These are phyloP conservation scores for Omphalotus guepiniiformis DNA, from an alignment of 768 basidiomycete genomes.

Conservation along the genomic window DNA sequence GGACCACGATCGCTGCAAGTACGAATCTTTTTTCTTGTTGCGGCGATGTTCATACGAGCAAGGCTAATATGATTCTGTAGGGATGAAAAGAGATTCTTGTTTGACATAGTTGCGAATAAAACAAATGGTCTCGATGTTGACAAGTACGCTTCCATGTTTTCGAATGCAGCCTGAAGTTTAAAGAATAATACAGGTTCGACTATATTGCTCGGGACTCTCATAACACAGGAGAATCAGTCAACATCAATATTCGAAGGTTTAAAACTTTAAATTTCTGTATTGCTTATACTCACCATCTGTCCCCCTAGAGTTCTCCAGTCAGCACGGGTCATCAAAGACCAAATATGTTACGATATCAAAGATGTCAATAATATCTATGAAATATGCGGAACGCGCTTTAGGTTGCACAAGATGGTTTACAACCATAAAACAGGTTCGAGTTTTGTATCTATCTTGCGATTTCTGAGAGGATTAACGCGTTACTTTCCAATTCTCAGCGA, in stretches of 20 bases:
- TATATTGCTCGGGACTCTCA: constrained; percentile 75
- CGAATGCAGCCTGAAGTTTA: background rate
- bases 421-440: constrained; percentile 68
- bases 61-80: constrained; percentile 22
- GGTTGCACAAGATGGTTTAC: constrained; percentile 74
- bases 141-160: constrained; percentile 43
- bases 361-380: constrained; percentile 74
- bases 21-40: constrained; percentile 36
- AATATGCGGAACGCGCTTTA: constrained; percentile 69
- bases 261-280: background rate
- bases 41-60: background rate
- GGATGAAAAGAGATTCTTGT: constrained; percentile 66
- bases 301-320: constrained; percentile 60
- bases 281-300: background rate
- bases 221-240: constrained; percentile 61
- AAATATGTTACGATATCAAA: constrained; percentile 81
- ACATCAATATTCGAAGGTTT: constrained; percentile 47
- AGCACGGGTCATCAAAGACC: constrained; percentile 65
- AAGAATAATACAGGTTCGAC: constrained; percentile 52
- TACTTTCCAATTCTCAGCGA: constrained; percentile 39
- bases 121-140: constrained; percentile 83
- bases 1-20: constrained; percentile 38
- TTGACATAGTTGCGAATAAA: constrained; percentile 82
- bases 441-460: background rate
- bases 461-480: background rate